phyloP scores from a whole-genome alignment of 768 basidiomycete species.

The Amyloporia xantha region DNA sequence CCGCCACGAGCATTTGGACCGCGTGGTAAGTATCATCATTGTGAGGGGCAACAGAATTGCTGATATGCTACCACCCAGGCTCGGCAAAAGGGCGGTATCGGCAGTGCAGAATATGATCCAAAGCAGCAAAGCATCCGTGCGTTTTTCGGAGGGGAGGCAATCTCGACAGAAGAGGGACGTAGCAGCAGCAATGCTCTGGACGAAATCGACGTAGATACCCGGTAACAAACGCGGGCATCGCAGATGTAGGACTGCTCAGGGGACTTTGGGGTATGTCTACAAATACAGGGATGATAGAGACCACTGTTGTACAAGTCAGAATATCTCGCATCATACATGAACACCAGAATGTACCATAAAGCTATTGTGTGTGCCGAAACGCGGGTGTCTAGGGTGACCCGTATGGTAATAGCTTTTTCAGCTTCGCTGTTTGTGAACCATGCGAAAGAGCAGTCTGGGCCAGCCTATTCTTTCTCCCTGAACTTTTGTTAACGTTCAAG shows the following conservation, averaged over 20 bases:
- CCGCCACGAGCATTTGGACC: constrained; percentile 45
- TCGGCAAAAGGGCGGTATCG: constrained; percentile 74
- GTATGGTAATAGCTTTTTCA: constrained; percentile 72
- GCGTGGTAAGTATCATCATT: constrained; percentile 41
- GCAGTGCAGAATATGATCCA: constrained; percentile 62
- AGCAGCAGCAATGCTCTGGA: constrained; percentile 26
- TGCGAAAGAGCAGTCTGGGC: constrained; percentile 61
- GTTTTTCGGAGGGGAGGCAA: constrained; percentile 50
- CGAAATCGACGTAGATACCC: constrained; percentile 19
- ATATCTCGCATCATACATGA: not conserved
- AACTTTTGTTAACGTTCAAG: constrained; percentile 61
- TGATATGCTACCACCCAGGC: constrained; percentile 27
- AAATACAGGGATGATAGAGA: constrained; percentile 4
- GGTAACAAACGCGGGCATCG: not conserved
- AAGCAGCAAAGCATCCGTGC: constrained; percentile 69
- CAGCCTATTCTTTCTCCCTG: constrained; percentile 60
- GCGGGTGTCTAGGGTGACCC: constrained; percentile 37
- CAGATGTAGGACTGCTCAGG: not conserved
- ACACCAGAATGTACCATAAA: too few relatives aligned
- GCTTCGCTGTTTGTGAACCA: constrained; percentile 53
- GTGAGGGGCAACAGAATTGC: not conserved
- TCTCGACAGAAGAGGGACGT: constrained; percentile 16
- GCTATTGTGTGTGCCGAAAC: too few relatives aligned
- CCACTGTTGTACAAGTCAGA: not conserved
- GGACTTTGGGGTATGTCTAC: constrained; percentile 8